Conservation (phyloP, 805 yeast genomes). For the Yarrowia deformans region DNA sequence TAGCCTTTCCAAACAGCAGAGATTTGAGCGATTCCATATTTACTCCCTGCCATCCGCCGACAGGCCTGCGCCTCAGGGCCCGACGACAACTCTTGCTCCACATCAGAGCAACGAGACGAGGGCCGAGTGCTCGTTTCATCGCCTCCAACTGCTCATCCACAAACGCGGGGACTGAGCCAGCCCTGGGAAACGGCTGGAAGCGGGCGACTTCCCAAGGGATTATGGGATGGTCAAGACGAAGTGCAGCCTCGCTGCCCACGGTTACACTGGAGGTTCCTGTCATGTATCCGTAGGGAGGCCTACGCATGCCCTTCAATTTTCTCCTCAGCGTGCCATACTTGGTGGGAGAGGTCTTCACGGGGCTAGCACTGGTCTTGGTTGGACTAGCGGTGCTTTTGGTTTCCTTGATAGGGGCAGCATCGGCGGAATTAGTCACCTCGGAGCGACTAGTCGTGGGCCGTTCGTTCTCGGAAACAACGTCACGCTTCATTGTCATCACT, state of each 20-base stretch:
- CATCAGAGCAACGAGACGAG: not conserved
- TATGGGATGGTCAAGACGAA: conserved; percentile 12
- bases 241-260: not conserved
- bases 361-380: not conserved
- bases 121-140: conserved; percentile 1
- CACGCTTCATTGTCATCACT: conserved; percentile 4
- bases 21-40: not conserved
- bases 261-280: not conserved
- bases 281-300: conserved; percentile 33
- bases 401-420: not conserved
- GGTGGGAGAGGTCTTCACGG: not conserved
- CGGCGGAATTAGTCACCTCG: not conserved
- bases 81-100: conserved; percentile 18
- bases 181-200: not conserved
- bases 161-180: not conserved
- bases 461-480: not conserved
- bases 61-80: conserved; percentile 12
- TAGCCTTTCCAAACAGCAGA: not conserved
- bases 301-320: conserved; percentile 10
- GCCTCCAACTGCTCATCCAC: conserved; percentile 2
- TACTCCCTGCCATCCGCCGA: not conserved
- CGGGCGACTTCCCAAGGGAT: not conserved
- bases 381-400: not conserved
- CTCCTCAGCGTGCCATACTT: conserved; percentile 4
- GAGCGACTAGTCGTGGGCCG: not conserved